These are phyloP conservation scores for Gnaphalium uliginosum DNA, from an alignment of 129 eudicot species.

Conservation along the genomic window DNA sequence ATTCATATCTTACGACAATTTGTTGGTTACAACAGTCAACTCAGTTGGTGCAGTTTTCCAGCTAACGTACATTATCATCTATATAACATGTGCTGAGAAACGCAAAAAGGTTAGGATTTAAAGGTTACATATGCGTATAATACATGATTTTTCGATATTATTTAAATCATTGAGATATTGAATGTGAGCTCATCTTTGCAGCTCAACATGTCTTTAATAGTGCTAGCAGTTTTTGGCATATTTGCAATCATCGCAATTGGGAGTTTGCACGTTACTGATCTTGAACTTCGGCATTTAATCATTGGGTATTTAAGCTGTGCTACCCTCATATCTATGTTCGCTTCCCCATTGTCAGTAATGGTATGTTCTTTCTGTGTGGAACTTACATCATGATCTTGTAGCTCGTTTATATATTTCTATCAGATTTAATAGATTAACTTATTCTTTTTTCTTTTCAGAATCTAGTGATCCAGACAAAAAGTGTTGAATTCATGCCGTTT, in stretches of 20 bases:
- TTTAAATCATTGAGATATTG: not conserved
- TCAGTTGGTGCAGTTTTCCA: conserved; percentile 83
- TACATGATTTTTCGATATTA: not conserved
- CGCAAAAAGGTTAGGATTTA: conserved; percentile 49
- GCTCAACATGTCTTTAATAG: conserved; percentile 61
- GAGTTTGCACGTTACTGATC: conserved; percentile 62
- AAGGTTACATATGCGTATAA: not conserved
- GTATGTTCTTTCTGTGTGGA: conserved; percentile 37
- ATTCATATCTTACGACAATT: conserved; percentile 59
- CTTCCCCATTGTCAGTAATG: conserved; percentile 80
- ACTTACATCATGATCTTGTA: not conserved
- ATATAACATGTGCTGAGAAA: conserved; percentile 58
- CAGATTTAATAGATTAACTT: not conserved
- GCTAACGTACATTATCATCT: conserved; percentile 54
- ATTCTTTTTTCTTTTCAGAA: conserved; percentile 42
- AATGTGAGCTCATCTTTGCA: conserved; percentile 38
- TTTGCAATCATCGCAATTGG: conserved; percentile 56
- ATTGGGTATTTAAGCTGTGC: conserved; percentile 74
- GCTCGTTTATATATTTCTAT: not conserved
- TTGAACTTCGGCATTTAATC: conserved; percentile 48
- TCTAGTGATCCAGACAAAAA: conserved; percentile 70
- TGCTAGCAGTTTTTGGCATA: conserved; percentile 54
- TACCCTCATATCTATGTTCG: conserved; percentile 91
- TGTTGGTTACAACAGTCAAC: conserved; percentile 77
- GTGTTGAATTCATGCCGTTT: conserved; percentile 95